Evolutionary conservation across 2,329 filamentous ascomycete genomes (phyloP), one percentile per base, ranked within the genome.

Genomic region (Nothophoma quercina): DNA sequence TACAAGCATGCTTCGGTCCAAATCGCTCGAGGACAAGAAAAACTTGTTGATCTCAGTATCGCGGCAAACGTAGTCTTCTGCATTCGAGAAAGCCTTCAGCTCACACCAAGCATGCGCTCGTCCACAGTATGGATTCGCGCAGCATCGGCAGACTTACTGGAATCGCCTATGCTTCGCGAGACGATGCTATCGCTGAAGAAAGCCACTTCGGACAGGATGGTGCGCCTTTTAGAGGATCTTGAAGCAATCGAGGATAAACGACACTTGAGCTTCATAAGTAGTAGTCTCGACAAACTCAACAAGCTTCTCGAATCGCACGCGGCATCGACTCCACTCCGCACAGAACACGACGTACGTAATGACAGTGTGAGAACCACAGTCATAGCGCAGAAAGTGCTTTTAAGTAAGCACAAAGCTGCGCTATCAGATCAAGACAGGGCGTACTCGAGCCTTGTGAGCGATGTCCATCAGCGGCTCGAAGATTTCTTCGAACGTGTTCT

Each of bases 381-480:
- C 25, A 85, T 93, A 42, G 89, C 89, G 13, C 89, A 93, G 67
- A 89, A 90, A 68, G 89, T 95, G 15, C 87, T 92, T 65, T 80
- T 95, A 32, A 91, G 88, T 74, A 88, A 86, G 58, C 87, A 92
- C 69, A 87, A 87, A 60, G 86, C 89, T 1, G 79, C 83, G 3
- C 80, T 93, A 22, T 89, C 88, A 0, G 82, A 87, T 35, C 81
- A 88, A 60, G 90, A 93, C 74, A 85, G 84, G 58, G 81, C 83
- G 5, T 91, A 91, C 68, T 91, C 89, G 13, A 76, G 79, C 19
- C 74, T 90, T 9, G 79, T 93, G 4, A 84, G 88, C 58, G 69
- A 72, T 1, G 76, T 88, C 18, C 78, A 82, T 9, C 75, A 80
- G 13, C 63, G 80, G 4, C 69, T 90, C 5, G 74, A 79, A 4